Evolutionary conservation across 306 rosid species (phyloP).

Genomic region (Castanea sativa): DNA sequence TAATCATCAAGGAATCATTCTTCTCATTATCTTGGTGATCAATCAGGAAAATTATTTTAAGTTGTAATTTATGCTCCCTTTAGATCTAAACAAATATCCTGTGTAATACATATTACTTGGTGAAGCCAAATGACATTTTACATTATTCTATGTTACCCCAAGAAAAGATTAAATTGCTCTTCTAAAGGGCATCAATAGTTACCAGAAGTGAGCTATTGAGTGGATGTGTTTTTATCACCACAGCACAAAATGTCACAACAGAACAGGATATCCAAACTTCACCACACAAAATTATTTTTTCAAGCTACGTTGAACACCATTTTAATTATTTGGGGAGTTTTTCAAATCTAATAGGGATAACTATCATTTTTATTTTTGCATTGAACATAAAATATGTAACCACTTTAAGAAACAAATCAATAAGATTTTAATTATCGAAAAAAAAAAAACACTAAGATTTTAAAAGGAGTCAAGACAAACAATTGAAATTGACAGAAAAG

Average conservation of each 20-base stretch:
- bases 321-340: background rate
- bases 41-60: background rate
- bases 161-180: background rate
- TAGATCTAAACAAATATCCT: background rate
- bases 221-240: background rate
- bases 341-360: background rate
- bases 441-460: background rate
- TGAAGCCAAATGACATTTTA: background rate
- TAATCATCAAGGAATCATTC: background rate
- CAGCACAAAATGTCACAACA: background rate
- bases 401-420: background rate
- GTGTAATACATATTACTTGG: background rate
- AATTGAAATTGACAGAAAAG: no score
- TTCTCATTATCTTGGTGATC: background rate
- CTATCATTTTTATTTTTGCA: background rate
- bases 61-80: background rate
- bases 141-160: background rate
- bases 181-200: background rate
- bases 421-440: background rate
- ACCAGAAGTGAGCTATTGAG: background rate
- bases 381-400: conserved; percentile 5
- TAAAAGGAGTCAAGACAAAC: background rate
- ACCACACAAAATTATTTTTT: background rate
- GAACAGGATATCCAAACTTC: background rate
- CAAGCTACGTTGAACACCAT: background rate